Conservation (phyloP, 306 rosid species). For the Fagus sylvatica region DNA sequence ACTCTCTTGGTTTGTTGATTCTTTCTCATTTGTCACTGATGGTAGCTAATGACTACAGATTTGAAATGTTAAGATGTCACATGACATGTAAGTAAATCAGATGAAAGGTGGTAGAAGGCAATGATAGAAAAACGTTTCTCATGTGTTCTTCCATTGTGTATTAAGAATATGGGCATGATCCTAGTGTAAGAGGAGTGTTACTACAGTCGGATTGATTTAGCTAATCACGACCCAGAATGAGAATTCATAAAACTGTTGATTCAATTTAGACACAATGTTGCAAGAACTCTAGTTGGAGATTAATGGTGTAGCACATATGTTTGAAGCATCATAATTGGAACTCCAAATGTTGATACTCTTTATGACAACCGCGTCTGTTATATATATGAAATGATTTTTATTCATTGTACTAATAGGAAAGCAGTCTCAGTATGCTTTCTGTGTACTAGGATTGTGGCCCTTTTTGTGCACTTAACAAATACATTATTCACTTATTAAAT, state of each 20-base stretch:
- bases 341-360: background rate
- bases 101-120: constrained; percentile 39
- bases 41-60: constrained; percentile 26
- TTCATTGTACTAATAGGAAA: too few relatives aligned
- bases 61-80: constrained; percentile 30
- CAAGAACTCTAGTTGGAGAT: background rate
- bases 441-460: too few relatives aligned
- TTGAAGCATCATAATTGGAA: background rate
- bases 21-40: constrained; percentile 33
- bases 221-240: background rate
- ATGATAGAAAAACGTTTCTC: constrained; percentile 30
- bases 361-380: background rate
- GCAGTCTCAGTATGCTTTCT: too few relatives aligned
- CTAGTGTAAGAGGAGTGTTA: background rate
- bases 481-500: too few relatives aligned
- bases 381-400: too few relatives aligned
- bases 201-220: background rate
- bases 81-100: constrained; percentile 44
- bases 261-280: background rate
- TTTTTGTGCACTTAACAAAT: too few relatives aligned
- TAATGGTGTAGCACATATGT: background rate
- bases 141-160: background rate
- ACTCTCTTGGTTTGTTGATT: constrained; percentile 24
- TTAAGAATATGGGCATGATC: constrained; percentile 3
- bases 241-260: background rate